phyloP scores from a whole-genome alignment of 176 grass and related monocot species.

The Rhynchospora tenuis region DNA sequence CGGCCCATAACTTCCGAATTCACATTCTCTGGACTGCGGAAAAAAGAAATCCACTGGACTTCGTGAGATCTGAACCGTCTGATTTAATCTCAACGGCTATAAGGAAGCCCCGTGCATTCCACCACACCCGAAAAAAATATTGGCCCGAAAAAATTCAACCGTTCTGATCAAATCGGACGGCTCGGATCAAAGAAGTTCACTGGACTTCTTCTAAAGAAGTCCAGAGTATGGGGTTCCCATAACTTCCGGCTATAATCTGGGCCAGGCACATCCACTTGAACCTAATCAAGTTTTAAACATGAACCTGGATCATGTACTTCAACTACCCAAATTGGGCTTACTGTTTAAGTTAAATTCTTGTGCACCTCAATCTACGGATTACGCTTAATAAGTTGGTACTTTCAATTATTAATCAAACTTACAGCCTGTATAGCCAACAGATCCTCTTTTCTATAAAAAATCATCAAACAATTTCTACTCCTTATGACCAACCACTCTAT shows the following conservation, averaged over 20 bases:
- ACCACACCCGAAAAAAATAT: too few species aligned
- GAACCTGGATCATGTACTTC: neutral
- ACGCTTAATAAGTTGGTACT: neutral
- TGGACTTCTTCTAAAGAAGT: too few species aligned
- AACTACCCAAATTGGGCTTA: neutral
- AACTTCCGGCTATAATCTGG: slow-evolving; percentile 6
- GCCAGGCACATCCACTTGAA: slow-evolving; percentile 7
- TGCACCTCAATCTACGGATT: neutral
- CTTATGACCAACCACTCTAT: neutral
- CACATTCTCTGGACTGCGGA: too few species aligned
- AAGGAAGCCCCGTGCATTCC: too few species aligned
- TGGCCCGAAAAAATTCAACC: too few species aligned
- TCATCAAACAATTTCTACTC: neutral
- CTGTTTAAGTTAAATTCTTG: neutral
- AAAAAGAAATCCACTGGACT: too few species aligned
- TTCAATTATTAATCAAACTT: slow-evolving; percentile 9
- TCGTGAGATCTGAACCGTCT: too few species aligned
- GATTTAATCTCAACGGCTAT: too few species aligned
- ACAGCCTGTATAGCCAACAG: slow-evolving; percentile 6
- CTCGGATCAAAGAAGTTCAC: too few species aligned
- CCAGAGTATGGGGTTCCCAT: too few species aligned
- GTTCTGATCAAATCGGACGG: too few species aligned
- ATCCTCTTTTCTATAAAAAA: slow-evolving; percentile 4
- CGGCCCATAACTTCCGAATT: too few species aligned
- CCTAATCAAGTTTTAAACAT: neutral